Percentiles rank a stretch among this genome's conserved stretches.
These are phyloP conservation scores for Pleurotus salmoneostramineus DNA, from an alignment of 768 basidiomycete genomes.

Conservation along the genomic window DNA sequence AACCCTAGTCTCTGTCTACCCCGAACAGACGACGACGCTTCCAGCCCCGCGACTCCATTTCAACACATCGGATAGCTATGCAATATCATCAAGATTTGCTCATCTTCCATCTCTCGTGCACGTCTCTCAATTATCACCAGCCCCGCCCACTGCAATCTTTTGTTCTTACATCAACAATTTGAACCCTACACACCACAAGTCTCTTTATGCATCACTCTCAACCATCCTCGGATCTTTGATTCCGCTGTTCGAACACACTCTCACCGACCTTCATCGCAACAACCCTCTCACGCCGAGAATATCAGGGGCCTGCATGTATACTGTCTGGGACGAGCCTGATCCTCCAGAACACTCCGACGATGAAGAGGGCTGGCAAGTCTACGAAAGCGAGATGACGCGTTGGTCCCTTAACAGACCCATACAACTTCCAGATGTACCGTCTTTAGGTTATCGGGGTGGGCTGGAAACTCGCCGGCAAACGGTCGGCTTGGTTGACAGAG, in stretches of 20 bases:
- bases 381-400: constrained; percentile 36
- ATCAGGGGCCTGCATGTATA: constrained; percentile 34
- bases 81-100: constrained; percentile 33
- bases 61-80: constrained; percentile 28
- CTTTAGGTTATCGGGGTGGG: constrained; percentile 39
- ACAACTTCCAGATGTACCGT: constrained; percentile 39
- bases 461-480: constrained; percentile 35
- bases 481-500: constrained; percentile 33
- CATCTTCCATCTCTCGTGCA: constrained; percentile 41
- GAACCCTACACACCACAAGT: constrained; percentile 24
- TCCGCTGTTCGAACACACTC: constrained; percentile 47
- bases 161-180: constrained; percentile 55
- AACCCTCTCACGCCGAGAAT: constrained; percentile 42
- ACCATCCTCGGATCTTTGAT: constrained; percentile 30
- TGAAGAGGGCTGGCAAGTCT: constrained; percentile 42
- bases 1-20: constrained; percentile 28
- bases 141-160: constrained; percentile 18
- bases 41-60: constrained; percentile 22
- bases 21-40: constrained; percentile 12
- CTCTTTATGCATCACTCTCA: constrained; percentile 28
- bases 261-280: constrained; percentile 49
- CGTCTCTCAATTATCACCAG: constrained; percentile 22
- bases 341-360: constrained; percentile 45
- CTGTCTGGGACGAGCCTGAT: constrained; percentile 45
- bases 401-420: constrained; percentile 42